Conservation (phyloP, 768 basidiomycete genomes). For the Pleurotus platypus region DNA sequence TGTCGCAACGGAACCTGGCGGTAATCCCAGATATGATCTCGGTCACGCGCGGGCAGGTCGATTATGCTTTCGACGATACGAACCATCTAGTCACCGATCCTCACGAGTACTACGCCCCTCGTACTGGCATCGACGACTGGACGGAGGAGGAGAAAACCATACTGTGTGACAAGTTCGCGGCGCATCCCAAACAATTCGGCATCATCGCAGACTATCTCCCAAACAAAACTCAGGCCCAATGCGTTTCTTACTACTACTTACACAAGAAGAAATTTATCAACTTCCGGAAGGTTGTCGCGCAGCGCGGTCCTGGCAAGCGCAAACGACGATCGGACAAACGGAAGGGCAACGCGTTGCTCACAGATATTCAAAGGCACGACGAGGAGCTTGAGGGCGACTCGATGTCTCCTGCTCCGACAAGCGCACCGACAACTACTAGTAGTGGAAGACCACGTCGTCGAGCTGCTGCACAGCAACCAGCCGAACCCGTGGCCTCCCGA, state of each 20-base stretch:
- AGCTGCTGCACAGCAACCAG: slow-evolving; percentile 13
- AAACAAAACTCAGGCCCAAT: slow-evolving; percentile 84
- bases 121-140: slow-evolving; percentile 82
- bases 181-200: slow-evolving; percentile 94
- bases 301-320: slow-evolving; percentile 63
- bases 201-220: slow-evolving; percentile 77
- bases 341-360: slow-evolving; percentile 77
- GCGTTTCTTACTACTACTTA: slow-evolving; percentile 91
- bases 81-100: slow-evolving; percentile 79
- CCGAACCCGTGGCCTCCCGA: slow-evolving; percentile 24
- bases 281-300: slow-evolving; percentile 73
- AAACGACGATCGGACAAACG: slow-evolving; percentile 63
- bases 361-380: slow-evolving; percentile 80
- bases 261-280: slow-evolving; percentile 89
- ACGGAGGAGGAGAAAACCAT: slow-evolving; percentile 77
- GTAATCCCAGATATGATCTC: slow-evolving; percentile 89
- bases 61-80: slow-evolving; percentile 78
- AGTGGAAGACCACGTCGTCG: slow-evolving; percentile 23
- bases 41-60: slow-evolving; percentile 56
- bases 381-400: slow-evolving; percentile 42
- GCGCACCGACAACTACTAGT: slow-evolving; percentile 36
- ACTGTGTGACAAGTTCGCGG: slow-evolving; percentile 79
- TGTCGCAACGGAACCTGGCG: slow-evolving; percentile 84
- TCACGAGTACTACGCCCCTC: slow-evolving; percentile 67
- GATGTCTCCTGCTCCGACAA: slow-evolving; percentile 28